phyloP scores from a whole-genome alignment of 1,139 yeast species.

The Taphrina sp. region DNA sequence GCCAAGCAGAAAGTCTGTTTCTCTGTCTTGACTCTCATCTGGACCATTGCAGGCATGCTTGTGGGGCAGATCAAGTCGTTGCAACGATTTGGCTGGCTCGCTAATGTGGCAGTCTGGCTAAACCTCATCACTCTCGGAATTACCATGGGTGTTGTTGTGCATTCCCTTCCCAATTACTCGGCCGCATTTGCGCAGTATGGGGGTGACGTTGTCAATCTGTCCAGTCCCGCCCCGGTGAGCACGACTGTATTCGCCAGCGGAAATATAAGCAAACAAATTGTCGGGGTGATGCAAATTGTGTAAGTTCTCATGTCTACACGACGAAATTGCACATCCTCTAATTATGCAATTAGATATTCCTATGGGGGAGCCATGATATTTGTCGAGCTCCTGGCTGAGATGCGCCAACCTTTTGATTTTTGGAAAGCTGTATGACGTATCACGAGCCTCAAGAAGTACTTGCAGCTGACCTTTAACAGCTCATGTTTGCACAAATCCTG shows the following conservation, averaged over 20 bases:
- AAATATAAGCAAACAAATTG: conserved; percentile 43
- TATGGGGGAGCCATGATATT: conserved; percentile 53
- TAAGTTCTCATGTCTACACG: too few relatives aligned
- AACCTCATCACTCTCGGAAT: conserved; percentile 39
- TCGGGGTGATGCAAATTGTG: too few relatives aligned
- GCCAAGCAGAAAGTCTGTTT: conserved; percentile 45
- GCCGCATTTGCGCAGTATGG: conserved; percentile 5
- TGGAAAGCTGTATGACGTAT: conserved; percentile 51
- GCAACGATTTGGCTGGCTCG: conserved; percentile 48
- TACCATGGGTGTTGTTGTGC: conserved; percentile 21
- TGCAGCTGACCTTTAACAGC: too few relatives aligned
- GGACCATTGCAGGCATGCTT: conserved; percentile 49
- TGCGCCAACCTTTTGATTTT: conserved; percentile 51
- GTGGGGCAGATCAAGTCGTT: conserved; percentile 49
- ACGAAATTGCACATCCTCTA: too few relatives aligned
- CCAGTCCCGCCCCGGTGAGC: background rate
- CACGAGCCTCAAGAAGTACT: too few relatives aligned
- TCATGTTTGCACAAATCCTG: conserved; percentile 48
- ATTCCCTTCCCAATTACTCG: background rate
- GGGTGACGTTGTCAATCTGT: background rate
- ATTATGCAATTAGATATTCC: too few relatives aligned
- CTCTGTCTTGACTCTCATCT: conserved; percentile 47
- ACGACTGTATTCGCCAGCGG: conserved; percentile 42
- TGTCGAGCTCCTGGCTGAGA: conserved; percentile 51
- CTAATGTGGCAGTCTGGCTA: conserved; percentile 42